Evolutionary conservation across 768 basidiomycete genomes (phyloP), one percentile per base, ranked within the genome.

Genomic region (Mycena polygramma): DNA sequence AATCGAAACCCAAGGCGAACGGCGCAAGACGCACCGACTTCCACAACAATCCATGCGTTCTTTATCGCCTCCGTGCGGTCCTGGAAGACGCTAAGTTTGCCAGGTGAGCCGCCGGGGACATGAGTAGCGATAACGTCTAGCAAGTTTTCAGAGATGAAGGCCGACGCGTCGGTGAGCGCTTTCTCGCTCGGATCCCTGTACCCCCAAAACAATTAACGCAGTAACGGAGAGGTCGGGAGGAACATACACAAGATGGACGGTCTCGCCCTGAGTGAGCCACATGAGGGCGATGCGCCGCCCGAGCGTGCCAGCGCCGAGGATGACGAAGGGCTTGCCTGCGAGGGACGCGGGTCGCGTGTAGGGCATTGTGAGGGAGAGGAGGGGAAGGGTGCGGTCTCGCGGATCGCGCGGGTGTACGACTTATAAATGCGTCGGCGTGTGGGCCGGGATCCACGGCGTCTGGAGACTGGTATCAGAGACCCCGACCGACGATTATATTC

Each of bases 201-300:
- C 30, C 30, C 30, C 30, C 43, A 11, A 36, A 39, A 37, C 14
- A 22, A 37, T 66, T 7, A 66, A 39, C n/a, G 7, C n/a, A 30
- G 9, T 9, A 26, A 30, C 13, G 7, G 14, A 60, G 15, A 15
- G 7, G 20, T 8, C 1, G 20, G 10, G 20, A 48, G 8, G 39
- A 20, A 5, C 20, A 2, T 55, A 71, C 66, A 68, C 24, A 52
- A 72, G 66, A 54, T 72, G 71, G 17, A 72, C 71, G 17, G 51
- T 63, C 53, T 68, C 71, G 24, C 71, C 71, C 49, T 68, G 71
- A 41, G 71, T 72, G 37, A 72, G 71, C 71, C 71, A 73, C 68
- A 73, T 73, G 53, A 73, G n/a, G 0, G 71, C 71, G 36, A 73
- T 73, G 37, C 71, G 71, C 9, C 71, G 71, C 1, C 68, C 68